Percentiles rank a stretch among this genome's conserved stretches.
phyloP scores from a whole-genome alignment of 768 basidiomycete species.

The Tulasnella sp. region DNA sequence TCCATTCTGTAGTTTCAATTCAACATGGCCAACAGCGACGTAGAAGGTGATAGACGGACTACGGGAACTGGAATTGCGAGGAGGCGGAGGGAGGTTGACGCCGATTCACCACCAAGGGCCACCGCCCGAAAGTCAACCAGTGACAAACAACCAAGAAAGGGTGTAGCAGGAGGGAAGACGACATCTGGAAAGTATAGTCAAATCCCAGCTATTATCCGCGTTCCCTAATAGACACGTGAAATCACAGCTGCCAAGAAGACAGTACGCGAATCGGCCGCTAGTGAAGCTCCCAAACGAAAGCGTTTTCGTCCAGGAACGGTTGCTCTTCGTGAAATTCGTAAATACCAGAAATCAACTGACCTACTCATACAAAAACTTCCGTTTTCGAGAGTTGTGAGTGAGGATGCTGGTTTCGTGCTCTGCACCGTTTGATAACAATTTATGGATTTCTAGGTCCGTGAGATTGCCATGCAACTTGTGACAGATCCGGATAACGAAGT shows the following conservation, averaged over 20 bases:
- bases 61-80: conserved; percentile 10
- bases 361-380: conserved; percentile 77
- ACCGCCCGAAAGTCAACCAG: conserved; percentile 84
- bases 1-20: not conserved
- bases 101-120: not conserved
- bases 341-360: conserved; percentile 89
- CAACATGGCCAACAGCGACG: not conserved
- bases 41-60: conserved; percentile 3
- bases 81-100: not conserved
- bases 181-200: no score
- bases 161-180: conserved; percentile 14
- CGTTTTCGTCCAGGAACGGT: conserved; percentile 86
- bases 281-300: no score
- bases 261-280: no score
- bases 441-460: conserved; percentile 55
- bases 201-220: no score
- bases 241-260: no score
- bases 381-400: conserved; percentile 78
- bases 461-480: conserved; percentile 84
- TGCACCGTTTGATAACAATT: not conserved
- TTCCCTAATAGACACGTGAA: no score
- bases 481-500: conserved; percentile 44
- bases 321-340: conserved; percentile 82
- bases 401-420: not conserved
- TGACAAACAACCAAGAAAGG: conserved; percentile 37